Conservation (phyloP, 768 basidiomycete genomes). For the Auriscalpium vulgare region DNA sequence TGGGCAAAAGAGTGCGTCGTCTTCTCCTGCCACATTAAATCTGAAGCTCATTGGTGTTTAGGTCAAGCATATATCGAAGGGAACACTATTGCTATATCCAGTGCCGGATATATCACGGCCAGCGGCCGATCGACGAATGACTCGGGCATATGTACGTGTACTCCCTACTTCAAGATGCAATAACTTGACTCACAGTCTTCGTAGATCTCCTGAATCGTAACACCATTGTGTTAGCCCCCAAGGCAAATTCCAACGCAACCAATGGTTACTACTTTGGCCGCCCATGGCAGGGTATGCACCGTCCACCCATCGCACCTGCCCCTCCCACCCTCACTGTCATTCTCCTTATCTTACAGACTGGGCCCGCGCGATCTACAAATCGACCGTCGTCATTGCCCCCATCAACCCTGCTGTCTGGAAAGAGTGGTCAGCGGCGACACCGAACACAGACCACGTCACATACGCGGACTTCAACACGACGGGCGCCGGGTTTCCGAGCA, state of each 20-base stretch:
- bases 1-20: constrained; percentile 24
- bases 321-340: too few species aligned
- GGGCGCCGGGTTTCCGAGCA: constrained; percentile 5
- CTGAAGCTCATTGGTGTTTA: not conserved
- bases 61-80: constrained; percentile 38
- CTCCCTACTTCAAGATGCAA: not conserved
- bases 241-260: constrained; percentile 28
- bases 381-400: constrained; percentile 33
- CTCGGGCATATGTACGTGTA: constrained; percentile 34
- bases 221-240: constrained; percentile 33
- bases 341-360: constrained; percentile 21
- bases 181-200: not conserved
- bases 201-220: constrained; percentile 39
- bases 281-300: constrained; percentile 36
- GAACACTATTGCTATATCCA: constrained; percentile 39
- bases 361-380: constrained; percentile 43
- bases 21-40: not conserved
- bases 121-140: constrained; percentile 39
- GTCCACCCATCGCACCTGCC: too few species aligned
- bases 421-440: constrained; percentile 31
- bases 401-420: constrained; percentile 40
- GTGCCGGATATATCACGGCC: constrained; percentile 39
- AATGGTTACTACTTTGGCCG: constrained; percentile 37
- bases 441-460: constrained; percentile 34
- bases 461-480: constrained; percentile 23